Conservation (phyloP, 345 rosid species). For the Dipteronia sinensis region DNA sequence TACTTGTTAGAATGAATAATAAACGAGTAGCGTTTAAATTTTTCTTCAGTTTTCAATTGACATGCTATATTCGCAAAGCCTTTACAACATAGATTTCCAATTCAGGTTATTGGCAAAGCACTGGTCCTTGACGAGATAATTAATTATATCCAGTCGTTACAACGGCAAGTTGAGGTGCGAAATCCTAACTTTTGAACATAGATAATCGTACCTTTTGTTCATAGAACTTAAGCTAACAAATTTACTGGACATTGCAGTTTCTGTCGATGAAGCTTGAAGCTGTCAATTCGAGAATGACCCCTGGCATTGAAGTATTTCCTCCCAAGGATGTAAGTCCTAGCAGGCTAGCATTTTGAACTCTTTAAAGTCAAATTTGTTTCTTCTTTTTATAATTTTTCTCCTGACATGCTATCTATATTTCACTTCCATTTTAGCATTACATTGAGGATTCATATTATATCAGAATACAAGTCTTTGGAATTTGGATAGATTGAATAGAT, state of each 20-base stretch:
- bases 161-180: conserved; percentile 85
- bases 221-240: conserved; percentile 12
- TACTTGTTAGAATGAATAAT: neutral
- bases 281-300: conserved; percentile 68
- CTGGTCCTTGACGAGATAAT: conserved; percentile 90
- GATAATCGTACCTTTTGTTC: neutral
- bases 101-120: conserved; percentile 90
- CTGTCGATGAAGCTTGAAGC: conserved; percentile 95
- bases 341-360: neutral
- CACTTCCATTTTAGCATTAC: neutral
- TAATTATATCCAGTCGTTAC: conserved; percentile 88
- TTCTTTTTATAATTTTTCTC: neutral
- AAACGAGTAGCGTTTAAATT: neutral
- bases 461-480: neutral
- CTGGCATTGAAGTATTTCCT: conserved; percentile 67
- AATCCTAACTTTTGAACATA: conserved; percentile 4
- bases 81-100: conserved; percentile 20
- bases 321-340: conserved; percentile 59
- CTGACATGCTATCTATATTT: neutral
- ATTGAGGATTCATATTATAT: neutral
- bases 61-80: neutral
- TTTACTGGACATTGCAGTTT: conserved; percentile 56
- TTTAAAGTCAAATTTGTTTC: neutral
- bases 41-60: neutral
- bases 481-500: no score